These are phyloP conservation scores for Alternaria gansuensis DNA, from an alignment of 2,329 filamentous ascomycete species.

Conservation along the genomic window DNA sequence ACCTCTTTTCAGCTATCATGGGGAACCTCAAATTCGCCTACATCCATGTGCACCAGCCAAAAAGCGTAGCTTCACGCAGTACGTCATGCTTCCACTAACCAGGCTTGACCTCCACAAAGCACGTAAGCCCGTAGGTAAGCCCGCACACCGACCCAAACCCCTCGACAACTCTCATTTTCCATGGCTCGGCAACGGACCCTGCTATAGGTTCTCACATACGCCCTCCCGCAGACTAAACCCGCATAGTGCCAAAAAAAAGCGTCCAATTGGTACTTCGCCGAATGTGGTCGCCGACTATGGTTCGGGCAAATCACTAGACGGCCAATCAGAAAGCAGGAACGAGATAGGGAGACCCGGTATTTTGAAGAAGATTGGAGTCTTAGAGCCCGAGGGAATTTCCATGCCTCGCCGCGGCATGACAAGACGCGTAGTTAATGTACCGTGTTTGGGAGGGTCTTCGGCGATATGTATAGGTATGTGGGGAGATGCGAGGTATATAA, in stretches of 20 bases:
- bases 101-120: not conserved
- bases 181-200: constrained; percentile 13
- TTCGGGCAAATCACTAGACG: constrained; percentile 20
- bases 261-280: constrained; percentile 21
- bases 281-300: constrained; percentile 31
- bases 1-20: not conserved
- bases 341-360: constrained; percentile 2
- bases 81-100: not conserved
- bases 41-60: constrained; percentile 4
- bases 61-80: constrained; percentile 2
- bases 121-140: not conserved
- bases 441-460: not conserved
- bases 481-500: constrained; percentile 7
- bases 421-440: not conserved
- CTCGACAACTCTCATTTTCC: not conserved
- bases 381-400: not conserved
- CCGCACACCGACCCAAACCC: constrained; percentile 12
- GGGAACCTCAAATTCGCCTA: constrained; percentile 3
- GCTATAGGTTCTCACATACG: constrained; percentile 22
- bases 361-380: not conserved
- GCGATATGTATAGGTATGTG: not conserved
- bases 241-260: constrained; percentile 5
- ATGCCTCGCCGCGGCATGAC: not conserved
- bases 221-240: constrained; percentile 20
- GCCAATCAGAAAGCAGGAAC: constrained; percentile 9